phyloP scores from a whole-genome alignment of 768 basidiomycete species.

The Trametes punicea region DNA sequence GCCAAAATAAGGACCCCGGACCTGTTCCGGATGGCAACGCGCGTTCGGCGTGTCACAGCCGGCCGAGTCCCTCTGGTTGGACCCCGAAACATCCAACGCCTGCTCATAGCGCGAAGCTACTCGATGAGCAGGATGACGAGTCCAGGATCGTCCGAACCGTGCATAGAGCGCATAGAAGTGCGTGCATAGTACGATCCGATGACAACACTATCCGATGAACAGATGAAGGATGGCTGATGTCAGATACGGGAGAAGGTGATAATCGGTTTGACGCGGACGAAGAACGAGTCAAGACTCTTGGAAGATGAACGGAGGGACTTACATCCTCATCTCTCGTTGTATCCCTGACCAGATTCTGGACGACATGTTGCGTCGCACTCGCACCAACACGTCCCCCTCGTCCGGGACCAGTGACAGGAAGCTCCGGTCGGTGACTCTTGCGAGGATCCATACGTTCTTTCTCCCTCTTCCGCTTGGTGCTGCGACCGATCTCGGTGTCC shows the following conservation, averaged over 20 bases:
- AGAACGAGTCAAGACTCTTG: conserved; percentile 20
- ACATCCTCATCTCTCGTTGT: conserved; percentile 93
- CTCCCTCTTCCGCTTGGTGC: conserved; percentile 85
- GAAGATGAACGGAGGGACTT: conserved; percentile 41
- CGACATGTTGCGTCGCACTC: conserved; percentile 95
- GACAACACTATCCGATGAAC: conserved; percentile 20
- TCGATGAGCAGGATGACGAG: conserved; percentile 3
- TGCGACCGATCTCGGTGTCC: conserved; percentile 66
- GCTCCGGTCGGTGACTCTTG: conserved; percentile 88
- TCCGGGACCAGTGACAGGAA: conserved; percentile 92
- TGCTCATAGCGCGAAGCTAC: not conserved
- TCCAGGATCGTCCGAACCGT: not conserved
- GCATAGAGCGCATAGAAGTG: not conserved
- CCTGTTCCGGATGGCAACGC: conserved; percentile 24
- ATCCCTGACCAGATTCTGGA: conserved; percentile 91
- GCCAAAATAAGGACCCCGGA: conserved; percentile 17
- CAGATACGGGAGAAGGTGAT: conserved; percentile 11
- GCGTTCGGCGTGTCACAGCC: conserved; percentile 21
- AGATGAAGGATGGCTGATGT: conserved; percentile 18
- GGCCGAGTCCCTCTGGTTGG: conserved; percentile 17
- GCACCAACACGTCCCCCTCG: conserved; percentile 93
- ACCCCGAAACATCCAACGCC: not conserved
- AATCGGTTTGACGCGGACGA: conserved; percentile 4
- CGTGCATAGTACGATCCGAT: not conserved
- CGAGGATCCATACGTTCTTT: conserved; percentile 85